Base-by-base conservation (phyloP, 768 basidiomycete species). In the Boletus reticulatus region DNA sequence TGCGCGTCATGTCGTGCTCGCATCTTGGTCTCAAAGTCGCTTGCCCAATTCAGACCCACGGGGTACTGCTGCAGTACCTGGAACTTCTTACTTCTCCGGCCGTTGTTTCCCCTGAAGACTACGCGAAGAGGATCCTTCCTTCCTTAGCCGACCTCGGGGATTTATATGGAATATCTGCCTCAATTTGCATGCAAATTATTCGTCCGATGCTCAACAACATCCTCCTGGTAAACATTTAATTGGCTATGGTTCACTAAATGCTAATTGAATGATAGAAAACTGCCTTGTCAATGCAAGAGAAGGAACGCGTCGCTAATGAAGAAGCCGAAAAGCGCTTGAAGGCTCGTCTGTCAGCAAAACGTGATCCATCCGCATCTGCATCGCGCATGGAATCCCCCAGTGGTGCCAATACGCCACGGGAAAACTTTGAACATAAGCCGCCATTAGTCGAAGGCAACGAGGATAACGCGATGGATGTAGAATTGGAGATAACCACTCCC, bases 151-250 rank as follows among this genome's bases (percentile, higher is more conserved):
- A 91, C 29, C 80, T 98, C 10, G 85, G 85, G 50, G 77, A 81
- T 49, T 78, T 79, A 38, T 98, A 89, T 71, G 90, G 88, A 8
- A 84, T 99, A 43, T 84, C 86, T 55, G 84, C 89, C 37, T 83
- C 90, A 13, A 87, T 97, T 53, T 92, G 94, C 50, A 97, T 98
- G 91, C 93, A 95, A 67, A 88, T 98, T 54, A 81, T 92, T 38
- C 84, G 97, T 16, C 94, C 96, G 14, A 85, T 89, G 51, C 76
- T 91, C 43, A 84, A 89, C 59, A 74, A 75, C 10, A 73, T 78
- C 29, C 73, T 91, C 44, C 72, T 89, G 63, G 88, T 88, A 67
- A 53, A 80, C 74, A 1, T 44, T 42, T 13, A 5, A 34, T 31
- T 2, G 8, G 12, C 36, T 39, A 8, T 58, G 31, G 12, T 60